A percentile compares a stretch with the other conserved stretches of the same genome.
Conservation (phyloP, 352 stramenopile genomes). For the Globisporangium radiosum region DNA sequence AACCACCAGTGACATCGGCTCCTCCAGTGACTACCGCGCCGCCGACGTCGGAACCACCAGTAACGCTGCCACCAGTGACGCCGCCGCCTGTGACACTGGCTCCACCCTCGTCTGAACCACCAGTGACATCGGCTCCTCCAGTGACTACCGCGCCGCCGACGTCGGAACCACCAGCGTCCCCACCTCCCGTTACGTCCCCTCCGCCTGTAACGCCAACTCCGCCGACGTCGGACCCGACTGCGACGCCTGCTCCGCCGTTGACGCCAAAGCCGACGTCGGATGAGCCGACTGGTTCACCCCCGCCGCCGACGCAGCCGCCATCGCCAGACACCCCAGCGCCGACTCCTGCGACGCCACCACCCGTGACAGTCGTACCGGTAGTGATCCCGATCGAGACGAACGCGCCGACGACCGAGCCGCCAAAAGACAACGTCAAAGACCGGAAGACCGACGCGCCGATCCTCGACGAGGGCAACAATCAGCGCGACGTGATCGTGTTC, state of each 20-base stretch:
- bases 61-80: conserved; percentile 1
- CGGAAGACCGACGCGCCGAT: conserved; percentile 16
- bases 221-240: background rate
- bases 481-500: conserved; percentile 47
- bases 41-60: background rate
- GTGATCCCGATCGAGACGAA: conserved; percentile 40
- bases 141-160: conserved; percentile 5
- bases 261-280: conserved; percentile 1
- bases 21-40: conserved; percentile 7
- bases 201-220: conserved; percentile 5
- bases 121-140: conserved; percentile 1
- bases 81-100: conserved; percentile 15
- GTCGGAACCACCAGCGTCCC: background rate
- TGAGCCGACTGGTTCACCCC: conserved; percentile 6
- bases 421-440: conserved; percentile 13
- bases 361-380: conserved; percentile 13
- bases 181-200: conserved; percentile 4
- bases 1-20: background rate
- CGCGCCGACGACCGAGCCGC: conserved; percentile 5
- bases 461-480: conserved; percentile 25
- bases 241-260: background rate
- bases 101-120: no score
- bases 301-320: conserved; percentile 14
- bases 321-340: conserved; percentile 7
- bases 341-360: conserved; percentile 19